phyloP scores from a whole-genome alignment of 768 basidiomycete species.

The Tricholomella constricta region DNA sequence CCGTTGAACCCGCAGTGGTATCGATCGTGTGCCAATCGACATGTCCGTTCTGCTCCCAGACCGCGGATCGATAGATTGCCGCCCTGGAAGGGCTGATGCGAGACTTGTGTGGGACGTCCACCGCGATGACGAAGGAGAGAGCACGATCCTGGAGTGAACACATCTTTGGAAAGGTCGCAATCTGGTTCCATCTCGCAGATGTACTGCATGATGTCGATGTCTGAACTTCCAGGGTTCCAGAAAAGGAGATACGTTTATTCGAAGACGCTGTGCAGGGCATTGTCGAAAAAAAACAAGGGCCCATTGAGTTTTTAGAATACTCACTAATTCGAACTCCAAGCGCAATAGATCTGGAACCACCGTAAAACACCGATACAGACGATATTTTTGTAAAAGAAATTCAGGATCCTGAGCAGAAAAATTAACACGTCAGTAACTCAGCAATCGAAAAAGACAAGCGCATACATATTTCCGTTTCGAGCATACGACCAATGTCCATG shows the following conservation, averaged over 20 bases:
- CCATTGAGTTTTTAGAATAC: constrained; percentile 32
- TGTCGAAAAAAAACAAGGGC: neutral
- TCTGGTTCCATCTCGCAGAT: constrained; percentile 69
- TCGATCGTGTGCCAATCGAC: constrained; percentile 75
- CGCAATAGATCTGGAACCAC: constrained; percentile 98
- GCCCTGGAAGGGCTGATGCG: constrained; percentile 33
- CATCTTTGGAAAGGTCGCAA: constrained; percentile 52
- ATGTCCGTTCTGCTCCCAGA: constrained; percentile 77
- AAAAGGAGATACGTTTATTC: constrained; percentile 94
- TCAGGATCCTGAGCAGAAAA: constrained; percentile 66
- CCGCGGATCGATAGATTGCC: constrained; percentile 43
- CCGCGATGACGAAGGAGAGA: constrained; percentile 27
- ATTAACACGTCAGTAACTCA: neutral
- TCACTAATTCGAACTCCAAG: constrained; percentile 92
- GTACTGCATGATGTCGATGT: constrained; percentile 81
- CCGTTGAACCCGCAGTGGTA: constrained; percentile 79
- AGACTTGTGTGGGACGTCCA: constrained; percentile 39
- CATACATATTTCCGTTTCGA: constrained; percentile 91
- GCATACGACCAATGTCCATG: constrained; percentile 99
- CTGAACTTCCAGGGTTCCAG: constrained; percentile 88
- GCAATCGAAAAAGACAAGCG: constrained; percentile 9
- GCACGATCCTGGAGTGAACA: constrained; percentile 28
- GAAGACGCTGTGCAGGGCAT: constrained; percentile 52
- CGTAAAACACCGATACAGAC: constrained; percentile 91
- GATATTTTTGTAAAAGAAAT: constrained; percentile 99